These are phyloP conservation scores for Botryobasidium botryosum DNA, from an alignment of 768 basidiomycete genomes.

Conservation along the genomic window DNA sequence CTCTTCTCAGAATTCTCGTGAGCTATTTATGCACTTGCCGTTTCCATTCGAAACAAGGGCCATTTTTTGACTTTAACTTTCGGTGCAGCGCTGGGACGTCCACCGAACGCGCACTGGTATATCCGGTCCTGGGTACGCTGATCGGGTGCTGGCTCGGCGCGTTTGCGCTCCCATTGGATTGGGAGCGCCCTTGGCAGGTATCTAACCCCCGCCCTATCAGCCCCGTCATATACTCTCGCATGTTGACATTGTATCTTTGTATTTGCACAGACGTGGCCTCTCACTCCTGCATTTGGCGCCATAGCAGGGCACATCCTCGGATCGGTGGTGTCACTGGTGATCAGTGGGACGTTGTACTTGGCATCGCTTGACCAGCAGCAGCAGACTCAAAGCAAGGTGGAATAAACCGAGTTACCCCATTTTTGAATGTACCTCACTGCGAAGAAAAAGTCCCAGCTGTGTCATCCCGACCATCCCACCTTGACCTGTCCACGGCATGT, in stretches of 20 bases:
- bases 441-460: no score
- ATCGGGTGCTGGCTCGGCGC: constrained; percentile 68
- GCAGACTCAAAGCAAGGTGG: no score
- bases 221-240: constrained; percentile 4
- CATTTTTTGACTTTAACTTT: constrained; percentile 1
- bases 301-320: constrained; percentile 49
- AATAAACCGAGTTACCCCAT: no score
- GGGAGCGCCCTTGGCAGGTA: constrained; percentile 97
- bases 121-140: constrained; percentile 55
- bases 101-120: constrained; percentile 62
- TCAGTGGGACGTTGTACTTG: constrained; percentile 11
- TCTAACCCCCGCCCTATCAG: neutral
- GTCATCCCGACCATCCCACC: no score
- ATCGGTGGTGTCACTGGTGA: no score
- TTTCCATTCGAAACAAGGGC: neutral
- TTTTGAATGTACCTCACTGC: no score
- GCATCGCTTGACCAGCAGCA: no score
- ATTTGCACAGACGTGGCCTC: constrained; percentile 54
- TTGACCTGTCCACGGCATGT: no score
- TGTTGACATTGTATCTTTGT: neutral
- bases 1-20: constrained; percentile 72
- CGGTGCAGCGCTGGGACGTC: constrained; percentile 35
- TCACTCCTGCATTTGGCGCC: constrained; percentile 59
- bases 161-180: constrained; percentile 80
- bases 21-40: constrained; percentile 18